Conservation (phyloP, 352 stramenopile species). For the Globisporangium perplexum region DNA sequence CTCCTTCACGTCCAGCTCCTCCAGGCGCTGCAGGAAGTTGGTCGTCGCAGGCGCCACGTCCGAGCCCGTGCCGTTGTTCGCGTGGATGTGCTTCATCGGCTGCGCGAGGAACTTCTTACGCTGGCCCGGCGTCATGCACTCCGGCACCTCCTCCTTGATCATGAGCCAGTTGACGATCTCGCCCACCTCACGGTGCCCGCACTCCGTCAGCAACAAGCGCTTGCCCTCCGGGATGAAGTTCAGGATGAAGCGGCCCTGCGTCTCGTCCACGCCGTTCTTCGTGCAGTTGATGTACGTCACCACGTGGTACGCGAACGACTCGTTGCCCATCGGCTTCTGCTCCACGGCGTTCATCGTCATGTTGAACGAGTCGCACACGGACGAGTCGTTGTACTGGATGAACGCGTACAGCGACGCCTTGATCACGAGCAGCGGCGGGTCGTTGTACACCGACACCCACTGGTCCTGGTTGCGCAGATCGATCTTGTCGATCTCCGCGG, state of each 20-base stretch:
- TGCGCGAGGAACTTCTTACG: constrained; percentile 78
- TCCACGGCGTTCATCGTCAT: constrained; percentile 85
- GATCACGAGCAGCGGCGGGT: constrained; percentile 72
- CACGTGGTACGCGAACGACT: constrained; percentile 74
- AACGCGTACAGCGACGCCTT: constrained; percentile 85
- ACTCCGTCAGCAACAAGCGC: constrained; percentile 72
- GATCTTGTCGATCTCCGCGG: constrained; percentile 82
- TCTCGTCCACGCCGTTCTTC: constrained; percentile 67
- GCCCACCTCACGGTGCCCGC: constrained; percentile 74
- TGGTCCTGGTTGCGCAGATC: constrained; percentile 62
- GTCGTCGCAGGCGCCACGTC: constrained; percentile 45
- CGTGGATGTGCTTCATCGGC: constrained; percentile 86
- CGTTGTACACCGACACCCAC: constrained; percentile 81
- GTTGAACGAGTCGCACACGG: constrained; percentile 81
- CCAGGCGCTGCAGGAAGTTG: constrained; percentile 59
- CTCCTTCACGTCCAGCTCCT: constrained; percentile 58
- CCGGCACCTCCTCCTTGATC: constrained; percentile 73
- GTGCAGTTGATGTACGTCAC: constrained; percentile 85
- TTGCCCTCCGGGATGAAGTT: constrained; percentile 83
- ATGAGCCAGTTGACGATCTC: constrained; percentile 86
- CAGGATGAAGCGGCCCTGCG: constrained; percentile 70
- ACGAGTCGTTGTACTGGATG: constrained; percentile 80
- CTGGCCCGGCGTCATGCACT: constrained; percentile 77
- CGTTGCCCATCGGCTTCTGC: constrained; percentile 69
- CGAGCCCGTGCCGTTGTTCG: constrained; percentile 44